Conservation (phyloP, 1,284 basidiomycete species). For the Papiliotrema nemorosa region DNA sequence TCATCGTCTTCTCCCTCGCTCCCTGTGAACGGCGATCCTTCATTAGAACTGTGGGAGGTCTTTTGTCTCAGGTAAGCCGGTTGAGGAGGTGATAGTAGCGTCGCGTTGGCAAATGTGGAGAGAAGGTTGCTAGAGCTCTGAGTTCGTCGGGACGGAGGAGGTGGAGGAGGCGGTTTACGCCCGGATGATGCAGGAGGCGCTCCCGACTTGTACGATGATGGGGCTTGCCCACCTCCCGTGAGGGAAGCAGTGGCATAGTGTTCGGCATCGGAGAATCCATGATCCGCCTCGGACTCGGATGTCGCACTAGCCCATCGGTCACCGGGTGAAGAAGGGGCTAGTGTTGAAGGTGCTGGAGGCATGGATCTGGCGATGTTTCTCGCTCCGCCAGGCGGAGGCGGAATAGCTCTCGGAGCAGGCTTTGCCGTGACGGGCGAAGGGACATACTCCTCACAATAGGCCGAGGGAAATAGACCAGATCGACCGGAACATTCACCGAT, state of each 20-base stretch:
- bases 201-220: slow-evolving; percentile 3
- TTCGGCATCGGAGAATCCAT: slow-evolving; percentile 32
- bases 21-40: slow-evolving; percentile 37
- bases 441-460: slow-evolving; percentile 60
- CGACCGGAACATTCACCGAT: slow-evolving; percentile 66
- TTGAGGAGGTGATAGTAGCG: slow-evolving; percentile 10
- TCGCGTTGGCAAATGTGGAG: slow-evolving; percentile 1
- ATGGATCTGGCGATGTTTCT: not conserved
- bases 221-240: slow-evolving; percentile 15
- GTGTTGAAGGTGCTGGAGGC: slow-evolving; percentile 7
- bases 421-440: slow-evolving; percentile 15
- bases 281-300: slow-evolving; percentile 24
- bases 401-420: slow-evolving; percentile 16
- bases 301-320: slow-evolving; percentile 9
- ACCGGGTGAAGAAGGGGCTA: slow-evolving; percentile 21
- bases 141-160: slow-evolving; percentile 49
- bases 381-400: slow-evolving; percentile 4
- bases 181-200: slow-evolving; percentile 37
- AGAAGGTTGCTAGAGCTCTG: slow-evolving; percentile 25
- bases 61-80: not conserved
- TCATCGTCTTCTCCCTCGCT: slow-evolving; percentile 28
- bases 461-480: slow-evolving; percentile 71
- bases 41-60: slow-evolving; percentile 10
- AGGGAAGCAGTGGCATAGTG: slow-evolving; percentile 25
- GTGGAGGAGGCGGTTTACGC: slow-evolving; percentile 52